A percentile compares a stretch with the other conserved stretches of the same genome.
phyloP scores from a whole-genome alignment of 371 early-diverging fungal species.

The Syncephalis fuscata region DNA sequence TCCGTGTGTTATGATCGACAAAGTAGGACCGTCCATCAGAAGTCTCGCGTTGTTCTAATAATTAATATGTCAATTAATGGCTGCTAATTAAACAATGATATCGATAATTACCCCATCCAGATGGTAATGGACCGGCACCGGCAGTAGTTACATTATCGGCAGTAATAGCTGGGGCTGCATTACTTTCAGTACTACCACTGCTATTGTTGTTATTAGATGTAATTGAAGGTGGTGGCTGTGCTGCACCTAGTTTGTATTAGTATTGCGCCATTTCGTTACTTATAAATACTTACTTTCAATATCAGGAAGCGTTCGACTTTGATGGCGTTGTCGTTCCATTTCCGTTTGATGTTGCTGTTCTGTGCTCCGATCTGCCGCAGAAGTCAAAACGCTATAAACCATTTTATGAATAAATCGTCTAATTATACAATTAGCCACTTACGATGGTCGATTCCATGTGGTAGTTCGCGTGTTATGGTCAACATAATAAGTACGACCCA shows the following conservation, averaged over 20 bases:
- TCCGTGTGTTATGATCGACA: slow-evolving; percentile 93
- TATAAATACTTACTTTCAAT: slow-evolving; percentile 10
- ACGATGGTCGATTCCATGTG: slow-evolving; percentile 46
- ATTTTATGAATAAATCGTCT: too few species aligned
- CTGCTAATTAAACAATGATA: not conserved
- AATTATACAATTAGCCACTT: not conserved
- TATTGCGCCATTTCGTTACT: too few species aligned
- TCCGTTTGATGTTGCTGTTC: slow-evolving; percentile 40
- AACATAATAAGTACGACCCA: slow-evolving; percentile 53
- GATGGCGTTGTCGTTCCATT: slow-evolving; percentile 52
- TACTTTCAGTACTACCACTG: slow-evolving; percentile 4
- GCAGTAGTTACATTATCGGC: slow-evolving; percentile 33
- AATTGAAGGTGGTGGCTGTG: too few species aligned
- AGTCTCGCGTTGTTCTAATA: slow-evolving; percentile 56
- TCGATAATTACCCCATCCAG: slow-evolving; percentile 64
- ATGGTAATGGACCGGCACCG: slow-evolving; percentile 75
- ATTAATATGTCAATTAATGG: not conserved
- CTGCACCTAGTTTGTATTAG: too few species aligned
- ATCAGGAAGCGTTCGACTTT: slow-evolving; percentile 65
- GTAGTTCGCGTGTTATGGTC: slow-evolving; percentile 52
- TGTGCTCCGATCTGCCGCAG: slow-evolving; percentile 21
- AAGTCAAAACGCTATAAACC: not conserved
- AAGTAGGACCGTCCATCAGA: slow-evolving; percentile 87
- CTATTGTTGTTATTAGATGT: slow-evolving; percentile 10
- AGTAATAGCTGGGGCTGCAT: slow-evolving; percentile 10